A percentile compares a stretch with the other conserved stretches of the same genome.
These are phyloP conservation scores for Boletales sp. DNA, from an alignment of 768 basidiomycete genomes.

Conservation along the genomic window DNA sequence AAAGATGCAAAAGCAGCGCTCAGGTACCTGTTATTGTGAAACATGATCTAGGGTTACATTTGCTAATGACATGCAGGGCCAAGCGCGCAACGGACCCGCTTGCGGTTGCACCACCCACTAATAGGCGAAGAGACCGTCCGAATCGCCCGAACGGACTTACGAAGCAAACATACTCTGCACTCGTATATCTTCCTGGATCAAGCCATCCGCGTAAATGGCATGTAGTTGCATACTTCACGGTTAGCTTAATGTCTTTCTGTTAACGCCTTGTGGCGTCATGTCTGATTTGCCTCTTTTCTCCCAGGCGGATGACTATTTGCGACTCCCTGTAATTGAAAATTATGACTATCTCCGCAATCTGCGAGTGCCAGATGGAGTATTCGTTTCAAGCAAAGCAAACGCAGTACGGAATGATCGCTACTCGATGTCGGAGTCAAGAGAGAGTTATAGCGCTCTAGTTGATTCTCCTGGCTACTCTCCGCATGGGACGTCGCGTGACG, in stretches of 20 bases:
- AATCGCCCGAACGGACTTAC: constrained; percentile 79
- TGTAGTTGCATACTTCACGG: constrained; percentile 79
- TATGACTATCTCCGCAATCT: constrained; percentile 71
- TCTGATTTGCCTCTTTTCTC: constrained; percentile 7
- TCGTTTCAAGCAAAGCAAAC: constrained; percentile 61
- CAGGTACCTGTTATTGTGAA: constrained; percentile 41
- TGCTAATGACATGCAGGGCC: constrained; percentile 38
- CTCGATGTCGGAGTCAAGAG: constrained; percentile 15
- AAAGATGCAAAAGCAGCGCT: constrained; percentile 77
- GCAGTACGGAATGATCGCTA: constrained; percentile 28
- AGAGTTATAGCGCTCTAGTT: constrained; percentile 5
- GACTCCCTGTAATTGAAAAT: constrained; percentile 68
- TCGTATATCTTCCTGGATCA: constrained; percentile 60
- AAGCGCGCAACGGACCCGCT: constrained; percentile 59
- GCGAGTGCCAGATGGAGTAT: constrained; percentile 67
- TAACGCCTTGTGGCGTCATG: background rate
- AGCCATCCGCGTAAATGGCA: constrained; percentile 72
- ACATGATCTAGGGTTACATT: background rate
- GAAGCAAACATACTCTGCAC: constrained; percentile 82
- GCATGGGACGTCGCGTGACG: constrained; percentile 11
- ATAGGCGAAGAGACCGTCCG: constrained; percentile 71
- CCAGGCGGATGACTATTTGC: constrained; percentile 65
- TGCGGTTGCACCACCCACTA: constrained; percentile 53
- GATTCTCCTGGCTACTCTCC: constrained; percentile 12
- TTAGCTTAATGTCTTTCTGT: constrained; percentile 30